These are phyloP conservation scores for Eutrema salsugineum DNA, from an alignment of 441 rosid genomes.

Conservation along the genomic window DNA sequence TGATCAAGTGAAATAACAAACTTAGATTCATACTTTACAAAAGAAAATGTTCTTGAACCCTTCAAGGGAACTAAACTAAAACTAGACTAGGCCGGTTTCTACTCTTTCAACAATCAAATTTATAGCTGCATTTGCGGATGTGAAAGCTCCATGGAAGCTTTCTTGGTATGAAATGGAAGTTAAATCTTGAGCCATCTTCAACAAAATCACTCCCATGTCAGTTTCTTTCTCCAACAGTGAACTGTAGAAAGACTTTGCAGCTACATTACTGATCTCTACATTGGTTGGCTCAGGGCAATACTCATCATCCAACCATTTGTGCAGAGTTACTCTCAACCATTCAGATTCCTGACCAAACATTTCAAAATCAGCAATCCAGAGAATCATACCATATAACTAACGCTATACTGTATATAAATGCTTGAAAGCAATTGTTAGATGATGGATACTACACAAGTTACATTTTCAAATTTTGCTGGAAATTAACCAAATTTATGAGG, in stretches of 20 bases:
- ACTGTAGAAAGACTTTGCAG: conserved; percentile 49
- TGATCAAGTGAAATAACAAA: conserved; percentile 32
- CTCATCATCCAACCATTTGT: conserved; percentile 92
- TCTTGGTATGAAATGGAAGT: conserved; percentile 76
- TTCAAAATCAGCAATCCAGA: background rate
- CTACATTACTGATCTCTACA: conserved; percentile 68
- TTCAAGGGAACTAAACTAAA: background rate
- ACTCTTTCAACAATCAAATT: conserved; percentile 49
- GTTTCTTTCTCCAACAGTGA: conserved; percentile 55
- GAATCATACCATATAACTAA: background rate
- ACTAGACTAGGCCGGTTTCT: background rate
- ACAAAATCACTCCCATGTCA: conserved; percentile 72
- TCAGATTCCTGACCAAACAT: conserved; percentile 61
- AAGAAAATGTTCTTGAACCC: conserved; percentile 18
- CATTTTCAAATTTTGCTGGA: background rate
- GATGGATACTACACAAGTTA: background rate
- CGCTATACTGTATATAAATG: background rate
- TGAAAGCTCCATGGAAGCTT: conserved; percentile 93
- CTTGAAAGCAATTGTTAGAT: background rate
- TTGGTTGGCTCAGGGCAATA: conserved; percentile 95
- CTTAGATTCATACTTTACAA: conserved; percentile 13
- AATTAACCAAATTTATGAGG: background rate
- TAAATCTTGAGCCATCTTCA: conserved; percentile 68
- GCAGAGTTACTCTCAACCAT: conserved; percentile 76
- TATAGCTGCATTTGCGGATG: conserved; percentile 79